A percentile compares a stretch with the other conserved stretches of the same genome.
phyloP scores from a whole-genome alignment of 2,329 filamentous ascomycete species.

The Rhinocladiella similis region DNA sequence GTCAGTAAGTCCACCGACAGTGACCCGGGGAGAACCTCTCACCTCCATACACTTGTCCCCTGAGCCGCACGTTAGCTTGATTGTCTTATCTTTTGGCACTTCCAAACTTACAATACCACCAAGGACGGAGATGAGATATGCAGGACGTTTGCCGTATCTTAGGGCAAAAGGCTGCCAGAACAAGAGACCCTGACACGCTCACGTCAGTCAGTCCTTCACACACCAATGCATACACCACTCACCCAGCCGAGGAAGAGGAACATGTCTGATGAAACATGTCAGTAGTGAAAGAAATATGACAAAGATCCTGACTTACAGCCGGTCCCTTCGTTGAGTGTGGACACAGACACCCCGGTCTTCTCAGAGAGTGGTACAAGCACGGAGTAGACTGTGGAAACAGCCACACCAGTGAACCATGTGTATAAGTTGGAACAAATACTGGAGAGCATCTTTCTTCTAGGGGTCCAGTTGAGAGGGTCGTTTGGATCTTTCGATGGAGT shows the following conservation, averaged over 20 bases:
- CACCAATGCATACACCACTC: constrained; percentile 6
- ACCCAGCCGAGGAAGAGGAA: constrained; percentile 34
- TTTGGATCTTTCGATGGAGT: constrained; percentile 41
- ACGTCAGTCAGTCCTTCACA: constrained; percentile 29
- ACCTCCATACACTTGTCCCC: constrained; percentile 18
- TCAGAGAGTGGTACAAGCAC: constrained; percentile 40
- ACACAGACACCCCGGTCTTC: constrained; percentile 43
- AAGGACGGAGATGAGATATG: constrained; percentile 33
- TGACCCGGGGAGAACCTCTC: constrained; percentile 33
- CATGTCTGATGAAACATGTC: constrained; percentile 33
- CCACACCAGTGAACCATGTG: constrained; percentile 36
- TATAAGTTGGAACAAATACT: constrained; percentile 39
- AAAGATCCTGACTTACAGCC: constrained; percentile 32
- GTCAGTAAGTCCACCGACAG: constrained; percentile 14
- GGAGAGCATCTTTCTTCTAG: constrained; percentile 36
- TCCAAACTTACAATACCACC: constrained; percentile 34
- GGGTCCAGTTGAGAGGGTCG: constrained; percentile 42
- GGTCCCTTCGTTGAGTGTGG: constrained; percentile 49
- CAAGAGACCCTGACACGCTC: constrained; percentile 36
- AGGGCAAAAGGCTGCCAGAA: constrained; percentile 50
- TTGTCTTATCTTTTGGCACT: background rate
- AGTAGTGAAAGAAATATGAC: no score
- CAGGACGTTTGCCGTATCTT: constrained; percentile 40
- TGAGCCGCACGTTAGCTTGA: constrained; percentile 1
- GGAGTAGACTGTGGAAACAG: constrained; percentile 35